These are phyloP conservation scores for Macrophomina tecta DNA, from an alignment of 2,329 filamentous ascomycete genomes.

Conservation along the genomic window DNA sequence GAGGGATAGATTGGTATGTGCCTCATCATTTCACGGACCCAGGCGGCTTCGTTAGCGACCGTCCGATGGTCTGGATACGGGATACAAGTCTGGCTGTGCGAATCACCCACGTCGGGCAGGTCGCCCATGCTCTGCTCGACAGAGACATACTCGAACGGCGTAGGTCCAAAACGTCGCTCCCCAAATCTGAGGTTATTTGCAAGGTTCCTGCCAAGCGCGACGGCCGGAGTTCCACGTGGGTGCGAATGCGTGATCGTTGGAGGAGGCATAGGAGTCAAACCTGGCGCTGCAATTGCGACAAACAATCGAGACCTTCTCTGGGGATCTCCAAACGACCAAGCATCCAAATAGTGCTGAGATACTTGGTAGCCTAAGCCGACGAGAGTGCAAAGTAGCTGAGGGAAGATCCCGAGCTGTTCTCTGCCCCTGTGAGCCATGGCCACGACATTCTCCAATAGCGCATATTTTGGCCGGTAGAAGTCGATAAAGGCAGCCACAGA, in stretches of 20 bases:
- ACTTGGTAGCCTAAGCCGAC: constrained; percentile 80
- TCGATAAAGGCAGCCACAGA: constrained; percentile 78
- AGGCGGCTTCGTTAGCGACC: background rate
- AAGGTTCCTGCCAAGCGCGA: constrained; percentile 57
- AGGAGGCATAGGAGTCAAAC: constrained; percentile 60
- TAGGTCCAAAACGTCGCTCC: constrained; percentile 55
- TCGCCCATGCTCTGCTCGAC: constrained; percentile 62
- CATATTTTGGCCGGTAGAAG: constrained; percentile 75
- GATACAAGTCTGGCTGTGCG: constrained; percentile 66
- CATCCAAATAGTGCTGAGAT: constrained; percentile 70
- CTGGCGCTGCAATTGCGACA: constrained; percentile 73
- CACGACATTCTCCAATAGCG: constrained; percentile 77
- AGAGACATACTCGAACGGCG: constrained; percentile 66
- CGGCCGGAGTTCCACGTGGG: constrained; percentile 44
- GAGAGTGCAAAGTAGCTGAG: constrained; percentile 73
- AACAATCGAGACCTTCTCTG: constrained; percentile 74
- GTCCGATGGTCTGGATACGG: constrained; percentile 71
- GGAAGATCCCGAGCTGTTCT: constrained; percentile 69
- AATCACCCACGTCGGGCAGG: constrained; percentile 68
- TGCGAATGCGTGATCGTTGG: constrained; percentile 70
- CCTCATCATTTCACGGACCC: background rate
- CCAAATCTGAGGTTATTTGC: constrained; percentile 59
- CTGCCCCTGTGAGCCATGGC: constrained; percentile 62
- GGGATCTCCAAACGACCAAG: constrained; percentile 70
- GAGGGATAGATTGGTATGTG: constrained; percentile 62